Conservation (phyloP, 1,284 basidiomycete species). For the Phlebopus sp. region DNA sequence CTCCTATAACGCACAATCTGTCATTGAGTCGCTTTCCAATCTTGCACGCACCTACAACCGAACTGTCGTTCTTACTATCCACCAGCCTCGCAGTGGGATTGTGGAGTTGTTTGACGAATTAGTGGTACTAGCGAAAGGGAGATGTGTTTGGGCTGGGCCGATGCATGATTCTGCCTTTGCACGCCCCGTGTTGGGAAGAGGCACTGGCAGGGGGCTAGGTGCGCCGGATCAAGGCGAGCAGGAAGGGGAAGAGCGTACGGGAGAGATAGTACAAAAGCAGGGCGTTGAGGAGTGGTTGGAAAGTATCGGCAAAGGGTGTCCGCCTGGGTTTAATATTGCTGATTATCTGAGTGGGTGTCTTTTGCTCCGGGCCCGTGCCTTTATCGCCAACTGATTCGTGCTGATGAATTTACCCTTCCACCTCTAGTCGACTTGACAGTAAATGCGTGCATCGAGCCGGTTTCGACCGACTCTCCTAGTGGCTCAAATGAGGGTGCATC, state of each 20-base stretch:
- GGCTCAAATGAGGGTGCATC: too few relatives aligned
- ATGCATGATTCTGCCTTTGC: constrained; percentile 17
- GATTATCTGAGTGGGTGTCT: constrained; percentile 81
- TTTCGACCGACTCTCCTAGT: constrained; percentile 37
- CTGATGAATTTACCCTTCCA: constrained; percentile 5
- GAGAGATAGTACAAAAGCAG: constrained; percentile 52
- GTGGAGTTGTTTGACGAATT: constrained; percentile 94
- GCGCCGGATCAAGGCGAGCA: constrained; percentile 8
- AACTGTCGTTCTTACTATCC: constrained; percentile 97
- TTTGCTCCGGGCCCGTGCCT: not conserved
- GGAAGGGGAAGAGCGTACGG: constrained; percentile 70
- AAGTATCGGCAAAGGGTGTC: constrained; percentile 79
- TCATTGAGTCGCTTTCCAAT: constrained; percentile 84
- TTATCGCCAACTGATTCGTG: not conserved
- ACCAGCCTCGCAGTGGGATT: constrained; percentile 98
- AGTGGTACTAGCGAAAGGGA: constrained; percentile 79
- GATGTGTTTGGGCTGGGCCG: constrained; percentile 32
- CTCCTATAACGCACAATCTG: constrained; percentile 93
- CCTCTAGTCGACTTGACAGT: constrained; percentile 80
- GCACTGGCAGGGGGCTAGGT: not conserved
- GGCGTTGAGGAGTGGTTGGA: constrained; percentile 69
- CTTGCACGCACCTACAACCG: constrained; percentile 88
- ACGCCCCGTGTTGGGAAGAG: too few relatives aligned
- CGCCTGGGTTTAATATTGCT: constrained; percentile 95
- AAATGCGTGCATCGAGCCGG: constrained; percentile 57